Evolutionary conservation across 495 filamentous ascomycete genomes (phyloP).

Genomic region (Penicillium chermesinum): DNA sequence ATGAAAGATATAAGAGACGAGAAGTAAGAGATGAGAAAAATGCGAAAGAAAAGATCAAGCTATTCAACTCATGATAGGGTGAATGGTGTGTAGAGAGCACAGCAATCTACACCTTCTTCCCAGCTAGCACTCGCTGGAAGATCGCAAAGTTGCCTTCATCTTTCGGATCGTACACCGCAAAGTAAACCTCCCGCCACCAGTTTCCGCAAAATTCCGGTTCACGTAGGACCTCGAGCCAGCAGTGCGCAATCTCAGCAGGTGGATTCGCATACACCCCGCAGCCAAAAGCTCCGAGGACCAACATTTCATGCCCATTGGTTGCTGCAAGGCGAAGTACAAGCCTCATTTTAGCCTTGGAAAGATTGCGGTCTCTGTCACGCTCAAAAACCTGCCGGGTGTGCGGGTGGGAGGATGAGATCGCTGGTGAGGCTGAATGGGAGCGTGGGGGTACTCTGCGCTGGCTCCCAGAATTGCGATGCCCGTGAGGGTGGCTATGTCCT

Average conservation of each 20-base stretch:
- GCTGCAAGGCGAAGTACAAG: background rate
- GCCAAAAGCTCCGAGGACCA: background rate
- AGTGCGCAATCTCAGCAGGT: background rate
- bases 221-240: background rate
- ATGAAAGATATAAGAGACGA: no score
- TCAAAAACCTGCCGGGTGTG: background rate
- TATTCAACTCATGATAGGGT: no score
- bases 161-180: background rate
- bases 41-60: no score
- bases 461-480: no score
- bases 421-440: background rate
- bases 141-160: background rate
- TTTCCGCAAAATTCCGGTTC: background rate
- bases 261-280: slow-evolving; percentile 3
- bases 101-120: background rate
- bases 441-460: no score
- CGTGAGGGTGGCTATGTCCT: no score
- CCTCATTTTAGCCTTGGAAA: background rate
- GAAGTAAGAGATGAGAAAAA: no score
- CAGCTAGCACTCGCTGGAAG: background rate
- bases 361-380: background rate
- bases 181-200: background rate
- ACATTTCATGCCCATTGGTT: background rate
- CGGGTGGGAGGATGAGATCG: background rate
- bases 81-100: no score